phyloP scores from a whole-genome alignment of 2,329 filamentous ascomycete genomes.

The Fusarium algeriense region DNA sequence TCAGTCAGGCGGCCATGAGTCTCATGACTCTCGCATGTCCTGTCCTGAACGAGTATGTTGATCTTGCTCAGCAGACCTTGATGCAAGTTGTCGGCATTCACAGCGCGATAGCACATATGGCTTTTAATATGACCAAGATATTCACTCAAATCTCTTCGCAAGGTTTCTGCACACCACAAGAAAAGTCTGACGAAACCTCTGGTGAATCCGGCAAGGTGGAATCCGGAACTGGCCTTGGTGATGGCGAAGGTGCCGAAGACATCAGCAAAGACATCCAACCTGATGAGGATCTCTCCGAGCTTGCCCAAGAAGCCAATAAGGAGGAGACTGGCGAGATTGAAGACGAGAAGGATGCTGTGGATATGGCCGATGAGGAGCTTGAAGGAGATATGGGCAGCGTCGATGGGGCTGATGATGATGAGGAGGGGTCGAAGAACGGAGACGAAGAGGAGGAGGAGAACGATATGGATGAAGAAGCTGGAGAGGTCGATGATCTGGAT shows the following conservation, averaged over 20 bases:
- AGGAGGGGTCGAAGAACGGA: slow-evolving; percentile 70
- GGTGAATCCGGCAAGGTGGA: slow-evolving; percentile 84
- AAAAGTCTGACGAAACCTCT: slow-evolving; percentile 78
- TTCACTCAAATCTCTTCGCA: slow-evolving; percentile 84
- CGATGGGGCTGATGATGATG: slow-evolving; percentile 71
- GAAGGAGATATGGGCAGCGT: slow-evolving; percentile 82
- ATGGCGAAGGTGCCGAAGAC: slow-evolving; percentile 94
- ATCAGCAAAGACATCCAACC: slow-evolving; percentile 97
- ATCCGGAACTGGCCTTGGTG: slow-evolving; percentile 91
- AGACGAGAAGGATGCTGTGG: slow-evolving; percentile 86
- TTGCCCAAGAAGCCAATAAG: slow-evolving; percentile 85
- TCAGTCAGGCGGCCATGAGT: slow-evolving; percentile 49
- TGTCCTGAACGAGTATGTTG: slow-evolving; percentile 79
- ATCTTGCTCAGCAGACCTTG: slow-evolving; percentile 70
- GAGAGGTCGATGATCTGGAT: slow-evolving; percentile 91
- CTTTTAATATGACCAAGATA: slow-evolving; percentile 78
- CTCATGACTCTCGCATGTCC: slow-evolving; percentile 63
- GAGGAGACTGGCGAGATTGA: slow-evolving; percentile 76
- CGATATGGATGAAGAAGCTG: slow-evolving; percentile 91
- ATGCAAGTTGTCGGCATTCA: slow-evolving; percentile 74
- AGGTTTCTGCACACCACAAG: slow-evolving; percentile 91
- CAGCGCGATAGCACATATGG: slow-evolving; percentile 77
- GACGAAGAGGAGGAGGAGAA: slow-evolving; percentile 74
- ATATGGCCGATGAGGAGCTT: slow-evolving; percentile 92
- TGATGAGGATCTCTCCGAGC: slow-evolving; percentile 91